Base-by-base conservation (phyloP, 257 asterid species). In the Mitragyna speciosa region DNA sequence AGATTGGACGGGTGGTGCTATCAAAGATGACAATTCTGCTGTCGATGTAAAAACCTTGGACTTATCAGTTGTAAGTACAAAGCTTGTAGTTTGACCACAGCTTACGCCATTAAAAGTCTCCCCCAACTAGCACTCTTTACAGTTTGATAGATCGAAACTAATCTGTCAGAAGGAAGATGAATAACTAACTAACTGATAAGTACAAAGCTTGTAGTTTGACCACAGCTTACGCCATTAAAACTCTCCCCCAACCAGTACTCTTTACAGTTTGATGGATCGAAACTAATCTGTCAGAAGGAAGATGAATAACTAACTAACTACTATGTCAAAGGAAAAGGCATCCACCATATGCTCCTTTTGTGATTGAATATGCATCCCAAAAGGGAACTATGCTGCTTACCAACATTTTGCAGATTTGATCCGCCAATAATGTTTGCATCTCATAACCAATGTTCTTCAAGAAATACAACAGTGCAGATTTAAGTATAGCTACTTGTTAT, bases 1-100 rank as follows among this genome's bases (percentile, higher is more conserved):
- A 51, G 90, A 88, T 76, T 90, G 90, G 90, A 90, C 94, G 6
- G 91, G 88, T 7, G 90, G 94, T 2, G 87, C 90, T 7, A 80
- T 90, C 63, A 82, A 61, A 75, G 91, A 90, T 75, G 87, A 90
- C 75, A 76, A 84, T 73, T 83, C 89, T 56, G 92, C 94, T 52
- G 47, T 73, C 68, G 92, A 90, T 88, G 73, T 90, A 24, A 88
- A 88, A 80, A 82, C 77, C 41, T 39, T 90, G 78, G 88, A 90
- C 86, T 82, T 88, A 26, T 88, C 90, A 72, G 77, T 85, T 75
- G 90, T 89, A 83, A 88, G 93, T 84, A 51, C 67, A 28, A 59
- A 64, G 81, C 61, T 59, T 80, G 41, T 24, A 19, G 22, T 51
- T 51, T 74, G 9, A 12, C 36, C 28, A 63, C 45, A 26, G 73